phyloP scores from a whole-genome alignment of 169 alveolate species.

The Babesia divergens region DNA sequence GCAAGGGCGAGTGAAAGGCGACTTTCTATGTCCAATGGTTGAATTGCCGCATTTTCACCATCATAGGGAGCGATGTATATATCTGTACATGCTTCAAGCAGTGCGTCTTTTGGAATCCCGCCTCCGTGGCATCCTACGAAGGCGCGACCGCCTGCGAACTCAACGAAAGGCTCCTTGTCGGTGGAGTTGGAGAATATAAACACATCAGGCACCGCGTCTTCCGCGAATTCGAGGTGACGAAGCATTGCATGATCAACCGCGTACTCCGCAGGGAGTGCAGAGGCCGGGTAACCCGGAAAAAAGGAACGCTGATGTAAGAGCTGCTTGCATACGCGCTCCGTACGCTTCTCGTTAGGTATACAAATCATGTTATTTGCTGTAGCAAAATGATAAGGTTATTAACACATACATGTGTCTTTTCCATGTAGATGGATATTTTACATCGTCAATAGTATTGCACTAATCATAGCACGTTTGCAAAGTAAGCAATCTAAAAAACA shows the following conservation, averaged over 20 bases:
- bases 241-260: slow-evolving; percentile 55
- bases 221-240: slow-evolving; percentile 58
- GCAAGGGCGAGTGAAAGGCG: slow-evolving; percentile 41
- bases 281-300: slow-evolving; percentile 63
- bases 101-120: slow-evolving; percentile 22
- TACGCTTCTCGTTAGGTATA: slow-evolving; percentile 36
- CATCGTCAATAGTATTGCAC: no score
- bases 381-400: not conserved
- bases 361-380: slow-evolving; percentile 65
- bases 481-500: no score
- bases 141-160: slow-evolving; percentile 51
- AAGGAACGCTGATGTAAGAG: slow-evolving; percentile 58
- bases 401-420: no score
- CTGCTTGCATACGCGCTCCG: slow-evolving; percentile 37
- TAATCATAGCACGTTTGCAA: no score
- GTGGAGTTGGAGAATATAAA: slow-evolving; percentile 33
- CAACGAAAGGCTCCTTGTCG: slow-evolving; percentile 58
- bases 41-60: slow-evolving; percentile 17
- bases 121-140: slow-evolving; percentile 55
- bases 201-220: slow-evolving; percentile 52
- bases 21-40: slow-evolving; percentile 29
- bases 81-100: slow-evolving; percentile 24
- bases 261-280: slow-evolving; percentile 61
- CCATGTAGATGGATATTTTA: no score
- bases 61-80: slow-evolving; percentile 56